phyloP scores from a whole-genome alignment of 805 yeast genomes.

The Dipodascus geniculatus region DNA sequence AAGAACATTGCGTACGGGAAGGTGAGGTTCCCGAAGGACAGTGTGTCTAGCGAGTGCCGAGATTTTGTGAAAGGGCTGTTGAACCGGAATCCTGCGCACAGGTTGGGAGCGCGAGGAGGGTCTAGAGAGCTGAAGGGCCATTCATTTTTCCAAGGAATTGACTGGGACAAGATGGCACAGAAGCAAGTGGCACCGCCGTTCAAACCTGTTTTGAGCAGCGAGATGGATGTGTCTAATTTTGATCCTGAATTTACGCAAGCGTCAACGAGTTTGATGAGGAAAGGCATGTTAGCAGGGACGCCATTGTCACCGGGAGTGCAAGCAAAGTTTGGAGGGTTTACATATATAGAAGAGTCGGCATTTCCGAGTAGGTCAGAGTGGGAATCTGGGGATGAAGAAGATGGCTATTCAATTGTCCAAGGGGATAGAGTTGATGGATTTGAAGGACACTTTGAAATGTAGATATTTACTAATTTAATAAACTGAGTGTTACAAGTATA shows the following conservation, averaged over 20 bases:
- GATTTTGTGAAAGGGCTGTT: slow-evolving; percentile 90
- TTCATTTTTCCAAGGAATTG: slow-evolving; percentile 82
- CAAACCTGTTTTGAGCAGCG: slow-evolving; percentile 84
- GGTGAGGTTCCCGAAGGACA: slow-evolving; percentile 94
- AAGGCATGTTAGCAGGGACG: slow-evolving; percentile 43
- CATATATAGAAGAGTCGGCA: slow-evolving; percentile 88
- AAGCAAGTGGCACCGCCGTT: slow-evolving; percentile 93
- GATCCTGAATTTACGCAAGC: slow-evolving; percentile 96
- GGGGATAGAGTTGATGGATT: not conserved
- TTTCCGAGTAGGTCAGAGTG: slow-evolving; percentile 24
- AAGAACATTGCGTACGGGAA: slow-evolving; percentile 98
- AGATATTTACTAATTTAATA: not conserved
- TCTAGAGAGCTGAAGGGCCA: slow-evolving; percentile 89
- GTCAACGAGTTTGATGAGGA: slow-evolving; percentile 68
- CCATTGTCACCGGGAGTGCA: slow-evolving; percentile 92
- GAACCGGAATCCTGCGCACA: slow-evolving; percentile 91
- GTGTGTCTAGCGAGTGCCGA: slow-evolving; percentile 83
- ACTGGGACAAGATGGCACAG: slow-evolving; percentile 69
- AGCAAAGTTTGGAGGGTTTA: slow-evolving; percentile 93
- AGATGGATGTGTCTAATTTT: slow-evolving; percentile 90
- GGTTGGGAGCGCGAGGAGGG: slow-evolving; percentile 84
- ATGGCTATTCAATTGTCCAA: not conserved
- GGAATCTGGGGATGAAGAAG: not conserved
- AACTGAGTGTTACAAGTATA: too few species aligned
- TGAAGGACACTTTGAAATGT: not conserved